Percentiles rank a stretch among this genome's conserved stretches.
Conservation (phyloP, 2,329 filamentous ascomycete genomes). For the Talaromyces islandicus region DNA sequence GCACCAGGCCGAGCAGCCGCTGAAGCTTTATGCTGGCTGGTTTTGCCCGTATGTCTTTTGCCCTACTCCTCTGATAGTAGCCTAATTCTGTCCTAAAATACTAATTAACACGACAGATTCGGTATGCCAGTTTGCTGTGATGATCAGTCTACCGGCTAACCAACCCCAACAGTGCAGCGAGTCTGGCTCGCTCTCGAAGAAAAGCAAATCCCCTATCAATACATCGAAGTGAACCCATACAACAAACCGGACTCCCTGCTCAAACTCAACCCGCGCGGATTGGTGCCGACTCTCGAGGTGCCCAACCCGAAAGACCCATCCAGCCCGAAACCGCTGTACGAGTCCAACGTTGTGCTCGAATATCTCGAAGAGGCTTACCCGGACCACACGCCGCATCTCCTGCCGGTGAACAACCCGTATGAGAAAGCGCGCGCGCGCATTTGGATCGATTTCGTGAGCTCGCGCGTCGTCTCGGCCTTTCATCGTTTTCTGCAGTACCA, state of each 20-base stretch:
- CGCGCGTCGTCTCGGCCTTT: slow-evolving; percentile 62
- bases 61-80: not conserved
- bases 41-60: slow-evolving; percentile 52
- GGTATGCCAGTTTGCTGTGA: slow-evolving; percentile 15
- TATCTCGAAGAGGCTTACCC: slow-evolving; percentile 68
- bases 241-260: slow-evolving; percentile 64
- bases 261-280: slow-evolving; percentile 65
- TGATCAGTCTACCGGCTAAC: not conserved
- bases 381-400: slow-evolving; percentile 44
- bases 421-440: slow-evolving; percentile 59
- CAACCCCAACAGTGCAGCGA: slow-evolving; percentile 50
- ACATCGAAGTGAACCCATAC: slow-evolving; percentile 74
- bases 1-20: slow-evolving; percentile 27
- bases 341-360: slow-evolving; percentile 67
- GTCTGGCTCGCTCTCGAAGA: slow-evolving; percentile 68
- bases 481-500: slow-evolving; percentile 55
- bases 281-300: slow-evolving; percentile 62
- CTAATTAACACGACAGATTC: slow-evolving; percentile 22
- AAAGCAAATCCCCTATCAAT: slow-evolving; percentile 68
- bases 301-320: slow-evolving; percentile 14
- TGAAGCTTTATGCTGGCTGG: slow-evolving; percentile 67
- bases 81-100: not conserved
- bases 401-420: slow-evolving; percentile 56
- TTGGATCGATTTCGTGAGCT: slow-evolving; percentile 68
- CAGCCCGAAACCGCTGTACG: slow-evolving; percentile 56